These are phyloP conservation scores for Trichoderma endophyticum DNA, from an alignment of 2,329 filamentous ascomycete species.

Conservation along the genomic window DNA sequence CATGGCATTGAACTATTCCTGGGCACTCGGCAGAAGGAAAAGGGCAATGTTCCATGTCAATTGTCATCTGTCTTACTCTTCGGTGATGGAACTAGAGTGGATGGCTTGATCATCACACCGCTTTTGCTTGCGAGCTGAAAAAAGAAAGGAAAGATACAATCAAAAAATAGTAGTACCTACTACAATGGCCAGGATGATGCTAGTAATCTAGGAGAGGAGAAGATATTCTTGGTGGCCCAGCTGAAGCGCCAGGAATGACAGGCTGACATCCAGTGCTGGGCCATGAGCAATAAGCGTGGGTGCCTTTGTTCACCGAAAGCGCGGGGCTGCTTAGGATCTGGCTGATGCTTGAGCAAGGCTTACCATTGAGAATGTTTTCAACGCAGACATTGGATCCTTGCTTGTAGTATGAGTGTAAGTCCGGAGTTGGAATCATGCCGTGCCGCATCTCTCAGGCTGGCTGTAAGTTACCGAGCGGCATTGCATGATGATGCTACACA, in stretches of 20 bases:
- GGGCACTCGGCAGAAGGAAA: background rate
- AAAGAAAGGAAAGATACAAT: background rate
- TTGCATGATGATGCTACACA: background rate
- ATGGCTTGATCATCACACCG: conserved; percentile 8
- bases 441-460: background rate
- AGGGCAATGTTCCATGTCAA: background rate
- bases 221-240: background rate
- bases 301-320: background rate
- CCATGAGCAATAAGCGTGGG: background rate
- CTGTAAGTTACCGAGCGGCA: background rate
- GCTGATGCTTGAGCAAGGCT: background rate
- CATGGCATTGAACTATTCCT: background rate
- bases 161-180: background rate
- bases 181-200: background rate
- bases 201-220: background rate
- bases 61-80: background rate
- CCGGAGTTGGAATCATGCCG: background rate
- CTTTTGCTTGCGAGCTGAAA: conserved; percentile 9
- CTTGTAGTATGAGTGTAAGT: background rate
- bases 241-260: conserved; percentile 4
- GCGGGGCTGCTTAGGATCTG: background rate
- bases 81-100: background rate
- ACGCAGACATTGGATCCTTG: background rate
- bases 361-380: background rate
- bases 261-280: background rate